phyloP scores from a whole-genome alignment of 2,329 filamentous ascomycete genomes.

The Rasamsonia emersonii region DNA sequence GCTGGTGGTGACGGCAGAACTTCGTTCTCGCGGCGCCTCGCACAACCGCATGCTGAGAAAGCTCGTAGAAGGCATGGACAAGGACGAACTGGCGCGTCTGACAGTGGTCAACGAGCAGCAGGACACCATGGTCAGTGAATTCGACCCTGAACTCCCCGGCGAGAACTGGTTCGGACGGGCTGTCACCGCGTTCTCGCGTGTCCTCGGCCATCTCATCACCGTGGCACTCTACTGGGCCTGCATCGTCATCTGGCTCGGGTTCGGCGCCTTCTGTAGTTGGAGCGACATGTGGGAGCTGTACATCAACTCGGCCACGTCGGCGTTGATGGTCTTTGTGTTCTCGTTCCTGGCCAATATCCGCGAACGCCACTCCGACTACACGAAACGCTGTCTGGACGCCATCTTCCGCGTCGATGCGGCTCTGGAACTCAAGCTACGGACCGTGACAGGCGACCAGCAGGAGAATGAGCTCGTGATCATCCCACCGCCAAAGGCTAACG shows the following conservation, averaged over 20 bases:
- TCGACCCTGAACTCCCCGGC: slow-evolving; percentile 21
- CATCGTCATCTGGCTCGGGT: slow-evolving; percentile 6
- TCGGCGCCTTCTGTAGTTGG: slow-evolving; percentile 4
- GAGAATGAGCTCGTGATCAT: slow-evolving; percentile 27
- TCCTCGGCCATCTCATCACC: slow-evolving; percentile 3
- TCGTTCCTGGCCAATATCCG: slow-evolving; percentile 15
- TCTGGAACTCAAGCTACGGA: slow-evolving; percentile 11
- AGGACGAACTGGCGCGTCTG: background rate
- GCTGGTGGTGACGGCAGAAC: slow-evolving; percentile 9
- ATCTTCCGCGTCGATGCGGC: slow-evolving; percentile 14
- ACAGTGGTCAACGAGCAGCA: background rate
- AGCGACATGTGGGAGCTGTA: slow-evolving; percentile 7
- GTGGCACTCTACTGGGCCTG: slow-evolving; percentile 4
- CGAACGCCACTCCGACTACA: slow-evolving; percentile 13
- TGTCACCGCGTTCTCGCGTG: background rate
- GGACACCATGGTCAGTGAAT: background rate
- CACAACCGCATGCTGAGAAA: slow-evolving; percentile 14
- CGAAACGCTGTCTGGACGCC: slow-evolving; percentile 10
- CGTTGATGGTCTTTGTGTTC: slow-evolving; percentile 34
- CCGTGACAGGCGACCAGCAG: slow-evolving; percentile 11
- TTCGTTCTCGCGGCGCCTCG: slow-evolving; percentile 13
- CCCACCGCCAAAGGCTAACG: slow-evolving; percentile 21
- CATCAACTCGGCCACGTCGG: slow-evolving; percentile 34
- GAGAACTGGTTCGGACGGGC: slow-evolving; percentile 9
- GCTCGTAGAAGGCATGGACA: background rate